A percentile compares a stretch with the other conserved stretches of the same genome.
Evolutionary conservation across 2,329 filamentous ascomycete genomes (phyloP).

Genomic region (Aspergillus versicolor): DNA sequence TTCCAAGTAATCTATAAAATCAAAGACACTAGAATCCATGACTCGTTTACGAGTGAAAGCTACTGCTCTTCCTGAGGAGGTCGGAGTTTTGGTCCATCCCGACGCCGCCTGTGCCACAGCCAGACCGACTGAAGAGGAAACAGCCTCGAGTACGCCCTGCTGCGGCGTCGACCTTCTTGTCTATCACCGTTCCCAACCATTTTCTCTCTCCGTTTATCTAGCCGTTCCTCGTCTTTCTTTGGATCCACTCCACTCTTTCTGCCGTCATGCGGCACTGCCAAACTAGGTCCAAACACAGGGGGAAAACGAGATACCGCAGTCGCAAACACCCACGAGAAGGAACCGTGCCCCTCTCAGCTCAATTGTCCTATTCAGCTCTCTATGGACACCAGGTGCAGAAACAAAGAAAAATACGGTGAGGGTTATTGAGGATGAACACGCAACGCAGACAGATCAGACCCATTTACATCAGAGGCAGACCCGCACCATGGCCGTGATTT

Average conservation of each 20-base stretch:
- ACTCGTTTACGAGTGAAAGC: not conserved
- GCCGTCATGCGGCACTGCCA: not conserved
- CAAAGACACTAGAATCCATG: not conserved
- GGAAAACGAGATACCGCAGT: not conserved
- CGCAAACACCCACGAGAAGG: not conserved
- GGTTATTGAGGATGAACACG: not conserved
- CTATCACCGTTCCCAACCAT: not conserved
- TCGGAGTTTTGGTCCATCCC: not conserved
- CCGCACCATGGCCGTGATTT: not conserved
- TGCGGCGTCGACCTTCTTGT: not conserved
- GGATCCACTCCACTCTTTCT: not conserved
- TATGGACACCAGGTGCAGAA: not conserved
- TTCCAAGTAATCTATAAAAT: not conserved
- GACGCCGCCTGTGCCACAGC: constrained; percentile 2
- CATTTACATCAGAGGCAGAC: not conserved
- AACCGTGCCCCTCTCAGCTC: not conserved
- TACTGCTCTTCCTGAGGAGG: not conserved
- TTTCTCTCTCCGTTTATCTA: not conserved
- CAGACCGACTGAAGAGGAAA: not conserved
- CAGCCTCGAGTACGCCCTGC: constrained; percentile 2
- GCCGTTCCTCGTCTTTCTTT: not conserved
- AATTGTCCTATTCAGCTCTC: not conserved
- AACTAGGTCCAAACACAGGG: not conserved
- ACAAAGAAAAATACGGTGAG: not conserved
- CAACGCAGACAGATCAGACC: not conserved